Evolutionary conservation across 129 eudicot genomes (phyloP).

Genomic region (Arctium minus): DNA sequence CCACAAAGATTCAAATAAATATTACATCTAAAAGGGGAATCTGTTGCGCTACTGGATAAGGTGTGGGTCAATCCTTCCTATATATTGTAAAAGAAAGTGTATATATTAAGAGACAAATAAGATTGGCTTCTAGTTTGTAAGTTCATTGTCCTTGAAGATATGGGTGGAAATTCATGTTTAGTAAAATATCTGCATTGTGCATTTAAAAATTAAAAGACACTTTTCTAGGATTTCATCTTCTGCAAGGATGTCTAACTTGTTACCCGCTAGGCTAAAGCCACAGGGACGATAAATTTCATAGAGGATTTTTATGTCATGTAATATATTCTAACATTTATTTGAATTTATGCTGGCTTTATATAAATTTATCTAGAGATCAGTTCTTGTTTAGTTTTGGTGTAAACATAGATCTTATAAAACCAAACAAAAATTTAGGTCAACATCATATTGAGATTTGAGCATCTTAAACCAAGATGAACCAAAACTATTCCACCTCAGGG

Average conservation of each 20-base stretch:
- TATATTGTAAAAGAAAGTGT: not conserved
- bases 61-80: not conserved
- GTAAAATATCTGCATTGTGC: not conserved
- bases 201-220: not conserved
- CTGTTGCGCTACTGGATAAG: not conserved
- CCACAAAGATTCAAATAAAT: not conserved
- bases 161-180: not conserved
- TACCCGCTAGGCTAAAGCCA: too few relatives aligned
- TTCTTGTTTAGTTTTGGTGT: not conserved
- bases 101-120: not conserved
- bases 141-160: not conserved
- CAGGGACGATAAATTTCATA: too few relatives aligned
- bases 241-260: too few relatives aligned
- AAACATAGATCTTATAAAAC: not conserved
- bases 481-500: not conserved
- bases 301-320: too few relatives aligned
- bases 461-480: not conserved
- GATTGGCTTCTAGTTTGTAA: not conserved
- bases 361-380: not conserved
- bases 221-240: not conserved
- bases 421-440: not conserved
- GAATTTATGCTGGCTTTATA: not conserved
- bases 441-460: not conserved
- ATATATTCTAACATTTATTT: not conserved
- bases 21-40: slow-evolving; percentile 5